A percentile compares a stretch with the other conserved stretches of the same genome.
phyloP scores from a whole-genome alignment of 257 asterid genomes.

The Gentiana straminea region DNA sequence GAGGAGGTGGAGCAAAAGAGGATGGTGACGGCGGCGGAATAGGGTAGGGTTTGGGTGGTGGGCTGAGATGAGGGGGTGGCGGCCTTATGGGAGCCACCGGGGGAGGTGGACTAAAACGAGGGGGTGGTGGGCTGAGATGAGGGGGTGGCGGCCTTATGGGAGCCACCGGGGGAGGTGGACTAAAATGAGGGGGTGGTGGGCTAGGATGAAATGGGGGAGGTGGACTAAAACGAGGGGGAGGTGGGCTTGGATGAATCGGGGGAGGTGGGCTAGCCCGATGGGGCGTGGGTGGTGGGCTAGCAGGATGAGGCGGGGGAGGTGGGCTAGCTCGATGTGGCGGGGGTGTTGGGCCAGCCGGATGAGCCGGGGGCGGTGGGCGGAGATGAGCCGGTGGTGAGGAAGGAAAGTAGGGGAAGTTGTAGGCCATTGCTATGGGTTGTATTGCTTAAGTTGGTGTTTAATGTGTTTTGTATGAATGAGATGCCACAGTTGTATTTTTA shows the following conservation, averaged over 20 bases:
- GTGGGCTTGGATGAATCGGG: background rate
- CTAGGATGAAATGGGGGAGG: background rate
- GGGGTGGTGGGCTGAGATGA: conserved; percentile 5
- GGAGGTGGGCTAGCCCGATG: too few relatives aligned
- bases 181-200: conserved; percentile 4
- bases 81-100: conserved; percentile 7
- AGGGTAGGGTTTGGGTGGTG: conserved; percentile 14
- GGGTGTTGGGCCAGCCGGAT: background rate
- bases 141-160: conserved; percentile 4
- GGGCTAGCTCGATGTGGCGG: too few relatives aligned
- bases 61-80: conserved; percentile 8
- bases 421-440: conserved; percentile 11
- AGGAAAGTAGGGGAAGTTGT: conserved; percentile 11
- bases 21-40: conserved; percentile 12
- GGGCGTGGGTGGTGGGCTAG: too few relatives aligned
- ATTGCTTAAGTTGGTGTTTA: background rate
- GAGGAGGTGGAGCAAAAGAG: conserved; percentile 14
- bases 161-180: background rate
- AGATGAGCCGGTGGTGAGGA: conserved; percentile 7
- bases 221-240: conserved; percentile 2
- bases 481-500: conserved; percentile 6
- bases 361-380: conserved; percentile 8
- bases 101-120: conserved; percentile 1
- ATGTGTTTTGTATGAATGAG: conserved; percentile 1
- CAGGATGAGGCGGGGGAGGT: too few relatives aligned